phyloP scores from a whole-genome alignment of 805 yeast species.

The Barnettozyma sucrosica region DNA sequence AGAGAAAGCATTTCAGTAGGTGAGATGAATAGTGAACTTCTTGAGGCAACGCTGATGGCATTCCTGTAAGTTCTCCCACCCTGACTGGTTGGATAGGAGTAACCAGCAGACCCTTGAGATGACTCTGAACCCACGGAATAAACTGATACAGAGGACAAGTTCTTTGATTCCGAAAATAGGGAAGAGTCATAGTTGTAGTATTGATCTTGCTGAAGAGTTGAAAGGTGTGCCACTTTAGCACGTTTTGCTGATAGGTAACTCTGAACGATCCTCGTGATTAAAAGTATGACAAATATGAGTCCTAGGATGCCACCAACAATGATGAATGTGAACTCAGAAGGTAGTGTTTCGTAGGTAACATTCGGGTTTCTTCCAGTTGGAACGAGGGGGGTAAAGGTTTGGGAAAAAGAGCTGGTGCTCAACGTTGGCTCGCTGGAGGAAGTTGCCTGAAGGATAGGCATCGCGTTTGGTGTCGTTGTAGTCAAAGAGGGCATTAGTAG shows the following conservation, averaged over 20 bases:
- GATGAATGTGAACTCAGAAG: slow-evolving; percentile 72
- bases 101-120: slow-evolving; percentile 20
- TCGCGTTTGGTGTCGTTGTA: background rate
- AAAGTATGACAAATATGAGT: slow-evolving; percentile 27
- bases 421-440: slow-evolving; percentile 13
- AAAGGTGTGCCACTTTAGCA: slow-evolving; percentile 20
- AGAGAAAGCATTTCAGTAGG: slow-evolving; percentile 40
- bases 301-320: slow-evolving; percentile 68
- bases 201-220: background rate
- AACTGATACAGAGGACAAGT: slow-evolving; percentile 23
- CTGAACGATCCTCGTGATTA: slow-evolving; percentile 23
- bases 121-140: slow-evolving; percentile 29
- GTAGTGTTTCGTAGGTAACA: slow-evolving; percentile 40
- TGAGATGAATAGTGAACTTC: slow-evolving; percentile 46
- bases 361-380: slow-evolving; percentile 44
- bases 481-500: background rate
- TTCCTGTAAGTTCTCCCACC: slow-evolving; percentile 23
- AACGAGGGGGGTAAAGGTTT: slow-evolving; percentile 23
- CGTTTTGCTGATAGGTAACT: slow-evolving; percentile 25
- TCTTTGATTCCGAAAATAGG: slow-evolving; percentile 19
- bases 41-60: slow-evolving; percentile 22
- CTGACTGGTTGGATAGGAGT: slow-evolving; percentile 6
- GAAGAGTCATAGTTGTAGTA: slow-evolving; percentile 22
- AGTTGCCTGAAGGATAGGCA: background rate
- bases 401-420: slow-evolving; percentile 9